Evolutionary conservation across 2,329 filamentous ascomycete genomes (phyloP), one percentile per base, ranked within the genome.

Genomic region (Penicillium digitatum): DNA sequence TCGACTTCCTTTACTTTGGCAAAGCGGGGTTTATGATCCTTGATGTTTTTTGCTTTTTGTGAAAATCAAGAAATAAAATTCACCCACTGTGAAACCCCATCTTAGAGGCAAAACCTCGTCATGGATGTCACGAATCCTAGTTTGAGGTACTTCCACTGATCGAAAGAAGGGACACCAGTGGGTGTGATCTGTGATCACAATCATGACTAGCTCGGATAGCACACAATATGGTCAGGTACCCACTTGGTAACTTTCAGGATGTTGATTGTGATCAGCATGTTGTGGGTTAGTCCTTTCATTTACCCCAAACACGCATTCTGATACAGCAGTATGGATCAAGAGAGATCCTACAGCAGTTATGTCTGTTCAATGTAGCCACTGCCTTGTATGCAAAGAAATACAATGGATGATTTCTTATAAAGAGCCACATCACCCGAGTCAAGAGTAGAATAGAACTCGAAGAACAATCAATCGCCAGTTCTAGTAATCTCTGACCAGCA

Each of bases 201-300:
- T 43, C 32, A 51, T 43, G 47, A 44, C 39, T 45, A 47, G 50
- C 14, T 48, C 29, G 26, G 50, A 53, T 39, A 22, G 11, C n/a
- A 32, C 38, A 52, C n/a, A n/a, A n/a, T n/a, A n/a, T n/a, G n/a
- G 27, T 38, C 26, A 39, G 27, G 18, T 34, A 34, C 40, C 52
- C 52, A 55, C 52, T 51, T 51, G 18, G 22, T 35, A n/a, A 26
- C 26, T 31, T 51, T 27, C 34, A 34, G 27, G n/a, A 55, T 51
- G 52, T 45, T 47, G 52, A 51, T 55, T 55, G 10, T 34, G 51
- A 51, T 55, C 46, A 27, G 29, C 14, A 48, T 53, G 29, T 29
- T n/a, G 35, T 53, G 40, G 43, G 27, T 40, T 22, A 31, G 34
- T 22, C 34, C 52, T 31, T 40, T 51, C 47, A n/a, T 45, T 55